Base-by-base conservation (phyloP, 2,329 filamentous ascomycete genomes). In the Pestalotiopsis sp. region DNA sequence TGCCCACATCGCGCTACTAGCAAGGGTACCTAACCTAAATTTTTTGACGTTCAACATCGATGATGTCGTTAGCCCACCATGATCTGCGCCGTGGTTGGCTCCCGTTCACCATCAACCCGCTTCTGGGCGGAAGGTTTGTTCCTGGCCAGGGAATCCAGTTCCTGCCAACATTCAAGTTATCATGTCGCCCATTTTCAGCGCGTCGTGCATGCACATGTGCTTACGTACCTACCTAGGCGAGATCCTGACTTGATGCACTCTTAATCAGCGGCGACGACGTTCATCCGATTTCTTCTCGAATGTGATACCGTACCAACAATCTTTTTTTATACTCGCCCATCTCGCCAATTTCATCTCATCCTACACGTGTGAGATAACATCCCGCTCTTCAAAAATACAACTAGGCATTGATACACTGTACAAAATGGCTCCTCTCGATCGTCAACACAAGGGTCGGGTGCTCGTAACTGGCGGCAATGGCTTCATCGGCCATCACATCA, bases 401-500 rank as follows among this genome's bases (percentile, higher is more conserved):
- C 31, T 6, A 36, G 31, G 6, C 27, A 31, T 31, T 31, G 60
- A 62, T 39, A 39, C 20, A 2, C 31, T 2, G 31, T 31, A 31
- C 3, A 39, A 62, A 31, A 65, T 65, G 63, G 13, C 63, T 57
- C 27, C 63, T 6, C 20, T 65, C 4, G 63, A 65, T 20, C 63
- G 27, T 57, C 25, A 39, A 31, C 41, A 17, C 49, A 41, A 65
- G 36, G 52, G 49, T 6, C 63, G 63, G 41, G 52, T 65, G 23
- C 63, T 65, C 7, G 63, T 65, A 3, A 65, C 63, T 13, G 63
- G 63, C 25, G 63, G 41, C 7, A 65, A 65, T 38, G 63, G 63
- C n/a, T 65, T 65, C 63, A 57, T 65, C 23, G 63, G 63, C 7
- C 36, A 65, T 38, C 63, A 65, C 36, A 31, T 65, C 63, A 57